phyloP scores from a whole-genome alignment of 1,139 yeast species.

The Geotrichum europaeum region DNA sequence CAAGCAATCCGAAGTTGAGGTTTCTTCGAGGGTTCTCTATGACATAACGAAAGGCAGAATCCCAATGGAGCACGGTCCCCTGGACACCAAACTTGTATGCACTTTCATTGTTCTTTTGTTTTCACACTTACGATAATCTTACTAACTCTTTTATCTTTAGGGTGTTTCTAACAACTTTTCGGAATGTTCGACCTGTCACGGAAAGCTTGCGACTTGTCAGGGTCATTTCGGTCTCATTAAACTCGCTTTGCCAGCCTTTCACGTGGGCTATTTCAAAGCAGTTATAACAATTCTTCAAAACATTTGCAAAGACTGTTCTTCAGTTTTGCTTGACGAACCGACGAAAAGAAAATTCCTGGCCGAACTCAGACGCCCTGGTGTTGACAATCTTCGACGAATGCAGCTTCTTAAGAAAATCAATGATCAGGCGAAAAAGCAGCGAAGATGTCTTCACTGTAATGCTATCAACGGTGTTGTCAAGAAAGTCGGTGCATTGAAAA shows the following conservation, averaged over 20 bases:
- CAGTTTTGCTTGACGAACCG: constrained; percentile 66
- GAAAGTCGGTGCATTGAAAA: constrained; percentile 92
- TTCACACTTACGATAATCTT: background rate
- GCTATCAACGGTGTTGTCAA: constrained; percentile 94
- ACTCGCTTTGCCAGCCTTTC: constrained; percentile 92
- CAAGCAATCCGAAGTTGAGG: constrained; percentile 92
- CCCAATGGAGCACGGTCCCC: constrained; percentile 78
- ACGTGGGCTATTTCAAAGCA: constrained; percentile 93
- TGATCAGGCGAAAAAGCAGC: constrained; percentile 93
- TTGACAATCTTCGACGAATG: constrained; percentile 90
- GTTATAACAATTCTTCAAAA: constrained; percentile 84
- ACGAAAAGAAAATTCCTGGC: constrained; percentile 60
- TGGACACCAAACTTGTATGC: constrained; percentile 70
- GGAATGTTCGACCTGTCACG: constrained; percentile 89
- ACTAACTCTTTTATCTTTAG: constrained; percentile 18
- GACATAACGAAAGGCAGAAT: constrained; percentile 82
- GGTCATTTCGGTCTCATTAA: constrained; percentile 97
- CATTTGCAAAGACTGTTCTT: constrained; percentile 86
- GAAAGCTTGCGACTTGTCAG: constrained; percentile 88
- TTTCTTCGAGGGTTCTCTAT: constrained; percentile 83
- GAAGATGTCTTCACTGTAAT: constrained; percentile 83
- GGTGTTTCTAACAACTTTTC: constrained; percentile 84
- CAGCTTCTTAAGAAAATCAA: constrained; percentile 70
- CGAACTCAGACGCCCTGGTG: constrained; percentile 80
- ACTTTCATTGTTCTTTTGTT: background rate